Conservation (phyloP, 768 basidiomycete species). For the Russula earlei region DNA sequence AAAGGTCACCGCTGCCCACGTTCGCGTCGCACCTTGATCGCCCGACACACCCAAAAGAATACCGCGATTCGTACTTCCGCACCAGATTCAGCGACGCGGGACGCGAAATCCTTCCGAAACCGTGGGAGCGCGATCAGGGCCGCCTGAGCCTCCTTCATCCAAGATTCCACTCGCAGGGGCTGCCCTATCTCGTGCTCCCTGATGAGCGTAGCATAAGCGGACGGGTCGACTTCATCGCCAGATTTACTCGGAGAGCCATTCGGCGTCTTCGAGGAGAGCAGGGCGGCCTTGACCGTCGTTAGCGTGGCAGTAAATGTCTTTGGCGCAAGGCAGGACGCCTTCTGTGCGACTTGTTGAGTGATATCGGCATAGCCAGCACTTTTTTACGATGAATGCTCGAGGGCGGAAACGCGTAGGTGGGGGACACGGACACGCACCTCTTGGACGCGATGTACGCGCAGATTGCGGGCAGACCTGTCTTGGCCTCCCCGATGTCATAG, state of each 20-base stretch:
- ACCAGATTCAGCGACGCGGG: not conserved
- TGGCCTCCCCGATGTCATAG: conserved; percentile 31
- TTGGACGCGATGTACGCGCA: conserved; percentile 44
- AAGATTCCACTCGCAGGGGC: conserved; percentile 7
- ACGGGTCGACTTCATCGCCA: conserved; percentile 27
- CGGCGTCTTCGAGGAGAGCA: conserved; percentile 8
- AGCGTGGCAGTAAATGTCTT: conserved; percentile 24
- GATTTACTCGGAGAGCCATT: not conserved
- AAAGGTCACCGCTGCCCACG: too few relatives aligned
- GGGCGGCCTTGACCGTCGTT: conserved; percentile 22
- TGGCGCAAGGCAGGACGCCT: conserved; percentile 27
- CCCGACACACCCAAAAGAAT: conserved; percentile 16
- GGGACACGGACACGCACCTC: conserved; percentile 27
- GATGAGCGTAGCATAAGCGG: conserved; percentile 6
- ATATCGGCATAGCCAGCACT: conserved; percentile 27
- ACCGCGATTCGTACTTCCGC: conserved; percentile 8
- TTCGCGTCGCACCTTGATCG: conserved; percentile 9
- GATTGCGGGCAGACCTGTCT: conserved; percentile 38
- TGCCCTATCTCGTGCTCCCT: conserved; percentile 10
- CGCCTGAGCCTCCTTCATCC: conserved; percentile 15
- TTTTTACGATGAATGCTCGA: not conserved
- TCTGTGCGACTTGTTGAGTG: conserved; percentile 25
- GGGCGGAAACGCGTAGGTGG: not conserved
- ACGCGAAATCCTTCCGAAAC: not conserved
- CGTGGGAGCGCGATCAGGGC: conserved; percentile 5